Evolutionary conservation across 352 stramenopile genomes (phyloP).

Genomic region (Phytophthora pinifolia): DNA sequence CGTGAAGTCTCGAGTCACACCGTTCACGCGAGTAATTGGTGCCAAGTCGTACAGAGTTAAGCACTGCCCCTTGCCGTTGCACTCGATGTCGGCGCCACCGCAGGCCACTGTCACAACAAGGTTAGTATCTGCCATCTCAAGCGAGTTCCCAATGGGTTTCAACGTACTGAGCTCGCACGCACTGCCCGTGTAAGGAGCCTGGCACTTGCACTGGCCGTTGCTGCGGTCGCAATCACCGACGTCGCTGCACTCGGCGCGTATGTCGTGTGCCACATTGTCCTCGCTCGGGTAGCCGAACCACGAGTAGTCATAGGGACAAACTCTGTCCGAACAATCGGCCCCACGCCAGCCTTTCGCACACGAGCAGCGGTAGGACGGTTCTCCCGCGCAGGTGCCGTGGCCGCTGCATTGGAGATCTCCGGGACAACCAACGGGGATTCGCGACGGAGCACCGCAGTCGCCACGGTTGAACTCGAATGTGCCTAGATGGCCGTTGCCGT

Average conservation of each 20-base stretch:
- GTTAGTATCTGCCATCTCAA: constrained; percentile 1
- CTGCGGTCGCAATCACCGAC: constrained; percentile 70
- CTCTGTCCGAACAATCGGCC: constrained; percentile 77
- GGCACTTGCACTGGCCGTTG: constrained; percentile 70
- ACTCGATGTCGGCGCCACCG: constrained; percentile 39
- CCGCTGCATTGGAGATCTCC: constrained; percentile 75
- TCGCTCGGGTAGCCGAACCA: constrained; percentile 71
- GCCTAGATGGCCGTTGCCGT: constrained; percentile 53
- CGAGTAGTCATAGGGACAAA: constrained; percentile 47
- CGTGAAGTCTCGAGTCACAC: constrained; percentile 47
- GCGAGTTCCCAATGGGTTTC: not conserved
- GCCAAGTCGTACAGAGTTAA: constrained; percentile 67
- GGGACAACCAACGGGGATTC: constrained; percentile 60
- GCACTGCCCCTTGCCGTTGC: constrained; percentile 78
- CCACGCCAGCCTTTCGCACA: constrained; percentile 76
- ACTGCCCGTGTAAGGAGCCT: constrained; percentile 60
- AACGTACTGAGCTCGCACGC: constrained; percentile 72
- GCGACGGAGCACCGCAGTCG: constrained; percentile 59
- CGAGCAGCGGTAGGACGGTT: constrained; percentile 53
- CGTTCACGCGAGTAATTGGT: constrained; percentile 53
- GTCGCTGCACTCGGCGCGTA: constrained; percentile 57
- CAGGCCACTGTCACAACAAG: constrained; percentile 49
- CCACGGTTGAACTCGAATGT: constrained; percentile 52
- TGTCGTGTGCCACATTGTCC: constrained; percentile 56
- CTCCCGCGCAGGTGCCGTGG: constrained; percentile 71